Evolutionary conservation across 1,284 basidiomycete species (phyloP).

Genomic region (Leccinum pallidistipes): DNA sequence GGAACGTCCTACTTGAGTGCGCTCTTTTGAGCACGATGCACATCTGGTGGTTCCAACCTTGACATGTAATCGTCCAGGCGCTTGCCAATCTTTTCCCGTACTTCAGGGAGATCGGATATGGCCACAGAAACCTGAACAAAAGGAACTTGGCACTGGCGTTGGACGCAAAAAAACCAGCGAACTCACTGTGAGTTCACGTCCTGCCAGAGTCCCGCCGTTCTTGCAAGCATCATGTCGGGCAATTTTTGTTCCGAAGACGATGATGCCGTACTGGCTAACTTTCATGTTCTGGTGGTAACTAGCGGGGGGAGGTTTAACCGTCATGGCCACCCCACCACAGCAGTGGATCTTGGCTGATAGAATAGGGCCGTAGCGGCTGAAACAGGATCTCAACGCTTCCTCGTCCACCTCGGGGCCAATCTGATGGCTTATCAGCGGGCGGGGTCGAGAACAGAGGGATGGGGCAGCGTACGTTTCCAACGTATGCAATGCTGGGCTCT

Average conservation of each 20-base stretch:
- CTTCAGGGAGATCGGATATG: slow-evolving; percentile 53
- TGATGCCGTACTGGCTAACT: slow-evolving; percentile 52
- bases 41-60: slow-evolving; percentile 21
- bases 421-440: slow-evolving; percentile 13
- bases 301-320: slow-evolving; percentile 27
- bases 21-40: slow-evolving; percentile 28
- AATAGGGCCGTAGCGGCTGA: slow-evolving; percentile 46
- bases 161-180: not conserved
- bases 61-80: slow-evolving; percentile 27
- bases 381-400: slow-evolving; percentile 38
- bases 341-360: slow-evolving; percentile 46
- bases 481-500: slow-evolving; percentile 44
- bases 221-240: slow-evolving; percentile 43
- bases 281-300: slow-evolving; percentile 27
- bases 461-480: slow-evolving; percentile 54
- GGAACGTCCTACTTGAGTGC: slow-evolving; percentile 22
- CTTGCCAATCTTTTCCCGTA: slow-evolving; percentile 39
- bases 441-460: not conserved
- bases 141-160: not conserved
- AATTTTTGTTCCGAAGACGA: slow-evolving; percentile 42
- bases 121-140: slow-evolving; percentile 42
- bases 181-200: slow-evolving; percentile 43
- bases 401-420: slow-evolving; percentile 38
- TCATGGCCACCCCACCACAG: slow-evolving; percentile 45
- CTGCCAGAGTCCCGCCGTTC: slow-evolving; percentile 42